Conservation (phyloP, 2,329 filamentous ascomycete genomes). For the Stagonosporopsis tanaceti region DNA sequence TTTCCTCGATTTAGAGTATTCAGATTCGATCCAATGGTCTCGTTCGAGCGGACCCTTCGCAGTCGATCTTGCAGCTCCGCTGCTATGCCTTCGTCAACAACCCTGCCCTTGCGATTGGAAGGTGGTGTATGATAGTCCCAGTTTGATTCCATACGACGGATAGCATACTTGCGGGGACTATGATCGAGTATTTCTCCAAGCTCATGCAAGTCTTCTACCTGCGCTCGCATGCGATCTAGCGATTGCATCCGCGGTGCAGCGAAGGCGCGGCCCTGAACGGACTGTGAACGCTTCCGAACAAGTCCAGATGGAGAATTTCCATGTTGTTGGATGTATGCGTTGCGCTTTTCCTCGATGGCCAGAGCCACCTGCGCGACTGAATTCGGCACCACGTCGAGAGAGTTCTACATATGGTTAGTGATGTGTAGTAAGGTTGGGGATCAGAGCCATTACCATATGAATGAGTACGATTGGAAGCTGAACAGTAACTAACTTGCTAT, state of each 20-base stretch:
- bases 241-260: slow-evolving; percentile 61
- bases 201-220: slow-evolving; percentile 53
- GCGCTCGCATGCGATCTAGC: slow-evolving; percentile 55
- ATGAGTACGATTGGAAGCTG: slow-evolving; percentile 65
- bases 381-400: slow-evolving; percentile 64
- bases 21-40: slow-evolving; percentile 36
- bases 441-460: slow-evolving; percentile 55
- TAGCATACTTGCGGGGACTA: slow-evolving; percentile 54
- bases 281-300: slow-evolving; percentile 48
- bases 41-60: slow-evolving; percentile 43
- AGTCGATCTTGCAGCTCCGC: slow-evolving; percentile 41
- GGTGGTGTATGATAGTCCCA: slow-evolving; percentile 47
- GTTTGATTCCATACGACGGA: slow-evolving; percentile 35
- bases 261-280: slow-evolving; percentile 61
- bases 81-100: slow-evolving; percentile 40
- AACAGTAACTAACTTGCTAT: slow-evolving; percentile 59
- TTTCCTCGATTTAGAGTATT: slow-evolving; percentile 29
- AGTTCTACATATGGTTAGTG: slow-evolving; percentile 53
- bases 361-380: slow-evolving; percentile 63
- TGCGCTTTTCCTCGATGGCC: slow-evolving; percentile 62
- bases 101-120: slow-evolving; percentile 45
- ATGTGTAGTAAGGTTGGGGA: neutral
- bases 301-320: slow-evolving; percentile 38
- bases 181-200: slow-evolving; percentile 53
- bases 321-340: slow-evolving; percentile 31